Base-by-base conservation (phyloP, 2,329 filamentous ascomycete species). In the Colletotrichum orchidophilum region DNA sequence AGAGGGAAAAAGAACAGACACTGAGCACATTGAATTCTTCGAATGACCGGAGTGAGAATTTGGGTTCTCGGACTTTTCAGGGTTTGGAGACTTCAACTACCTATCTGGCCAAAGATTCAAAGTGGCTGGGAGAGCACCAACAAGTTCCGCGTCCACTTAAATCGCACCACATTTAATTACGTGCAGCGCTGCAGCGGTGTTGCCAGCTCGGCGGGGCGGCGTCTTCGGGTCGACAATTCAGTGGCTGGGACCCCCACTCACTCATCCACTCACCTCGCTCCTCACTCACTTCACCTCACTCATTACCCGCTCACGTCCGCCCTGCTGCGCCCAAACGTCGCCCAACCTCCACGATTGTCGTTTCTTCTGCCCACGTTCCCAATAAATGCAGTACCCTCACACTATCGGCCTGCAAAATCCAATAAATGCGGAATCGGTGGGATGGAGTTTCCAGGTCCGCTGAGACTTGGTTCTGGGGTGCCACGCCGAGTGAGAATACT, bases 241-340 rank as follows among this genome's bases (percentile, higher is more conserved):
- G 60, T 63, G 60, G 60, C 60, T 63, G 60, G 60, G 60, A 18
- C n/a, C n/a, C n/a, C n/a, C n/a, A n/a, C n/a, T n/a, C n/a, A n/a
- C n/a, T n/a, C n/a, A n/a, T n/a, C n/a, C n/a, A n/a, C n/a, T n/a
- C n/a, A n/a, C n/a, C n/a, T n/a, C n/a, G n/a, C n/a, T n/a, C n/a
- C n/a, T n/a, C n/a, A n/a, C n/a, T n/a, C n/a, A n/a, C n/a, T n/a
- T n/a, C n/a, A n/a, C n/a, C n/a, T n/a, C n/a, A n/a, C n/a, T n/a
- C n/a, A n/a, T n/a, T n/a, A n/a, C n/a, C n/a, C n/a, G n/a, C n/a
- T n/a, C n/a, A n/a, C n/a, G n/a, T n/a, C n/a, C n/a, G n/a, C n/a
- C n/a, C 39, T 46, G 39, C 39, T 21, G 39, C 39, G 39, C 39
- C 39, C 39, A 46, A 46, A 46, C 39, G 18, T 46, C 39, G 39